Base-by-base conservation (phyloP, 2,329 filamentous ascomycete species). In the Aphanocladium album region DNA sequence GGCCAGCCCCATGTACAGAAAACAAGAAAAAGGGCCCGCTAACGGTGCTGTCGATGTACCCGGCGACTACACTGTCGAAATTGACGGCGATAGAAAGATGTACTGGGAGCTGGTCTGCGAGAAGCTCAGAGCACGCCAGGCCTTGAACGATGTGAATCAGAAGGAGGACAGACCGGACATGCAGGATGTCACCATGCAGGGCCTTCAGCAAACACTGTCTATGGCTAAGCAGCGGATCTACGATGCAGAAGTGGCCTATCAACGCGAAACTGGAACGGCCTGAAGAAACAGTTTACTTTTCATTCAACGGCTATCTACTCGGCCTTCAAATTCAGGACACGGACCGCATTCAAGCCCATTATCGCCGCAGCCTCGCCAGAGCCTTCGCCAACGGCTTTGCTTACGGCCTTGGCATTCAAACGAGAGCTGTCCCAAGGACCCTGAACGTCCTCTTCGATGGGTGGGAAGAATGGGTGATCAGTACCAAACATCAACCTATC, bases 401-500 rank as follows among this genome's bases (percentile, higher is more conserved):
- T 71, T n/a, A 88, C 84, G 6, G 85, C 84, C 6, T 76, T 72
- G 1, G 73, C 74, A 62, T 80, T 81, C 65, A 78, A 62, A 54
- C 71, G 83, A 3, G 90, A 87, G 69, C 88, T 91, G 67, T 87
- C 81, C 88, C 89, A 91, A 67, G 87, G 81, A 41, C 80, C 82
- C 64, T 83, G 79, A 61, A 85, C 84, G 54, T 86, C 84, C 39
- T 76, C 79, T 35, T 80, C 81, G 19, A 92, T 73, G 1, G 89
- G 89, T n/a, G 90, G 90, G 73, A 93, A 93, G 76, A 93, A 93
- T 0, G 90, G 90, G 71, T 93, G 89, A 70, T 93, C 90, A 0
- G 89, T 93, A 27, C 89, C 90, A 74, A 93, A 93, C 79, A 93
- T 83, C 55, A 93, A 74, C 62, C 89, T 80, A 67, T 92, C 89